These are phyloP conservation scores for Kwoniella shivajii DNA, from an alignment of 1,284 basidiomycete genomes.

Conservation along the genomic window DNA sequence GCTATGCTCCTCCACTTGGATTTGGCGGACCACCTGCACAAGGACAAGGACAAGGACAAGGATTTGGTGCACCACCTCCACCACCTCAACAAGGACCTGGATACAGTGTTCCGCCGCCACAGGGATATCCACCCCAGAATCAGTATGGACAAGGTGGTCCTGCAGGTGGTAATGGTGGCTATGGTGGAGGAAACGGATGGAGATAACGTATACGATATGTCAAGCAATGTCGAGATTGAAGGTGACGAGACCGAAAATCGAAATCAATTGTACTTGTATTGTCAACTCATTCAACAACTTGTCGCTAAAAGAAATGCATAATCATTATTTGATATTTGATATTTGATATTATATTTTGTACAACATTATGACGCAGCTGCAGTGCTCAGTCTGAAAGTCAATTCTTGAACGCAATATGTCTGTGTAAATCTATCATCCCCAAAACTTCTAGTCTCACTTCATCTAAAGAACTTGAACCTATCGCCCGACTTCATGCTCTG, in stretches of 20 bases:
- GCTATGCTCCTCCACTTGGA: neutral
- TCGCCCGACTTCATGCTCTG: constrained; percentile 78
- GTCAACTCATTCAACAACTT: no score
- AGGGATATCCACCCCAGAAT: constrained; percentile 9
- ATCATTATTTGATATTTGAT: no score
- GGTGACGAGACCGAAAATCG: no score
- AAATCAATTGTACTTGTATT: no score
- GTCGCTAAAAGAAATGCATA: neutral
- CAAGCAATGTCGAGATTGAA: no score
- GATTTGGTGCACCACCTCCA: constrained; percentile 12
- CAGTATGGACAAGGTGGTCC: neutral
- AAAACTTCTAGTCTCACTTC: constrained; percentile 1
- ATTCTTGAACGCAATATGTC: neutral
- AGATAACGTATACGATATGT: neutral
- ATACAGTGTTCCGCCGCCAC: constrained; percentile 9
- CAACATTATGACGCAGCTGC: constrained; percentile 14
- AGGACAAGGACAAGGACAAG: neutral
- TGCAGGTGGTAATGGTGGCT: neutral
- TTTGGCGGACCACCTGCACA: neutral
- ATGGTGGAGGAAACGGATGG: constrained; percentile 3
- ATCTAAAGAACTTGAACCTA: constrained; percentile 13
- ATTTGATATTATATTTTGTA: constrained; percentile 16
- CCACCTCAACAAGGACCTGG: constrained; percentile 1
- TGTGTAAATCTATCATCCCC: no score
- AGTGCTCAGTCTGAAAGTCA: neutral